A percentile compares a stretch with the other conserved stretches of the same genome.
Evolutionary conservation across 345 rosid species (phyloP).

Genomic region (Pseudoturritis turrita): DNA sequence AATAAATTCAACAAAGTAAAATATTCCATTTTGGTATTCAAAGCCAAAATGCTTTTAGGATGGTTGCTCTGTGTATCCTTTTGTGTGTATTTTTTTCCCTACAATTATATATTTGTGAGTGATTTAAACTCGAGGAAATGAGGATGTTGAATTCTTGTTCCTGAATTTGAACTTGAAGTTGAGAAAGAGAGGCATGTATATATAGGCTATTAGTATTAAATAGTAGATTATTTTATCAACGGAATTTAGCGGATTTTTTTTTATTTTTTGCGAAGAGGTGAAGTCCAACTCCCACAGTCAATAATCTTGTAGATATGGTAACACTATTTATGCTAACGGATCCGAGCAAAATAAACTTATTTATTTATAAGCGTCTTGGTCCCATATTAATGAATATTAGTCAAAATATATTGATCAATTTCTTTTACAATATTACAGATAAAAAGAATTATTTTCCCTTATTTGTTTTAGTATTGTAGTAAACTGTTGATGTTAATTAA

Average conservation of each 20-base stretch:
- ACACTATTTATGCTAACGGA: too few relatives aligned
- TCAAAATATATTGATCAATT: background rate
- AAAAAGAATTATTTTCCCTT: too few relatives aligned
- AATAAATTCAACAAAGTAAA: conserved; percentile 16
- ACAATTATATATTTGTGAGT: background rate
- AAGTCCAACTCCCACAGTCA: too few relatives aligned
- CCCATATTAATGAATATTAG: too few relatives aligned
- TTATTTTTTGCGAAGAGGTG: too few relatives aligned
- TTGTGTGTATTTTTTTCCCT: background rate
- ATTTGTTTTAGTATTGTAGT: background rate
- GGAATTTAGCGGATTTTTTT: too few relatives aligned
- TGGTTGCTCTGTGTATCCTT: background rate
- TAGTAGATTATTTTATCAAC: too few relatives aligned
- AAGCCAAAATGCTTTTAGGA: conserved; percentile 14
- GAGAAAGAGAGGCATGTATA: background rate
- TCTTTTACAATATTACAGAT: background rate
- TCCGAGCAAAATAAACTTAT: too few relatives aligned
- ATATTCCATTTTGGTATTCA: conserved; percentile 27
- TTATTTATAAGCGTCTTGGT: too few relatives aligned
- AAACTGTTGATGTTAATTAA: background rate
- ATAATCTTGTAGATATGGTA: too few relatives aligned
- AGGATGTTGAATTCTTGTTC: background rate
- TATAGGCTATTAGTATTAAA: too few relatives aligned
- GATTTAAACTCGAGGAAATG: background rate
- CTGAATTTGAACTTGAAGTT: background rate